A percentile compares a stretch with the other conserved stretches of the same genome.
Evolutionary conservation across 345 rosid species (phyloP).

Genomic region (Erodium maritimum): DNA sequence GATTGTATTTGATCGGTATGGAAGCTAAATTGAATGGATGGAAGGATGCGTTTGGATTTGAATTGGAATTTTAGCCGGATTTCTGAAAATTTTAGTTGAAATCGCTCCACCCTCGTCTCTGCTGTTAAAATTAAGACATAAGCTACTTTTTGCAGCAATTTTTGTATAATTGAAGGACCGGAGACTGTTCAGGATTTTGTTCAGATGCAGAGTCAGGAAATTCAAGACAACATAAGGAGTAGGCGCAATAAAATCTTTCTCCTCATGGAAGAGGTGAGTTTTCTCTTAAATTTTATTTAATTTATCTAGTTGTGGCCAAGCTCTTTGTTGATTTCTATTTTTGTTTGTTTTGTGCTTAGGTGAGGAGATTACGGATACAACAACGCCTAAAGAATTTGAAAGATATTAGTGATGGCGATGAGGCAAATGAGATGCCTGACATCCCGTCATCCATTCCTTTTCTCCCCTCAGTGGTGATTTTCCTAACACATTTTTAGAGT

Average conservation of each 20-base stretch:
- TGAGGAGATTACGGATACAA: slow-evolving; percentile 77
- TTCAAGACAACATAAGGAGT: slow-evolving; percentile 72
- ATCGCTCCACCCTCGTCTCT: not conserved
- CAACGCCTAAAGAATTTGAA: slow-evolving; percentile 55
- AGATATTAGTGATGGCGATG: slow-evolving; percentile 32
- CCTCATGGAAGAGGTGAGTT: slow-evolving; percentile 86
- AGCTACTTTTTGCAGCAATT: slow-evolving; percentile 37
- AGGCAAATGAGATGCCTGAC: slow-evolving; percentile 74
- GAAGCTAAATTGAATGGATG: no score
- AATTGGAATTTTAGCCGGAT: not conserved
- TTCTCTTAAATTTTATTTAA: not conserved
- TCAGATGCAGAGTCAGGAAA: slow-evolving; percentile 81
- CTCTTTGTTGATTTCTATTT: not conserved
- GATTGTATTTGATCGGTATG: no score
- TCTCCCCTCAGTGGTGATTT: slow-evolving; percentile 48
- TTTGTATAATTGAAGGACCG: slow-evolving; percentile 92
- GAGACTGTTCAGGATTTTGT: slow-evolving; percentile 78
- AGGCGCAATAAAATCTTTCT: slow-evolving; percentile 89
- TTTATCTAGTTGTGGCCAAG: not conserved
- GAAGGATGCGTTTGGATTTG: not conserved
- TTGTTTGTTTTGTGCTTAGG: slow-evolving; percentile 15
- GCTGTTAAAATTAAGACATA: not conserved
- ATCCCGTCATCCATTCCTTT: slow-evolving; percentile 92
- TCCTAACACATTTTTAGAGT: not conserved
- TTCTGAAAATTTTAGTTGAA: not conserved